Percentiles rank a stretch among this genome's conserved stretches.
Conservation (phyloP, 306 rosid species). For the Ormosia semicastrata region DNA sequence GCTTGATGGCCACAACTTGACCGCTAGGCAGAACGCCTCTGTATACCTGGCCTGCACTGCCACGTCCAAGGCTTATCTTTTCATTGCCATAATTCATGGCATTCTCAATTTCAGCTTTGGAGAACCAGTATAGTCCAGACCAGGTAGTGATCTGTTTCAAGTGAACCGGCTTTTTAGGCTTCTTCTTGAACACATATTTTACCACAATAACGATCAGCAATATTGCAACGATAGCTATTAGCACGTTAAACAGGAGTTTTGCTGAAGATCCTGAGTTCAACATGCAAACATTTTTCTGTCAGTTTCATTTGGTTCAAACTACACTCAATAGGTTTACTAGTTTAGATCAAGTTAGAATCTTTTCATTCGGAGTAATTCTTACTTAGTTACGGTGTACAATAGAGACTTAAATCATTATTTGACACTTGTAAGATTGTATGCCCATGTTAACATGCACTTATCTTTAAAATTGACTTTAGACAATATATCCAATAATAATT, state of each 20-base stretch:
- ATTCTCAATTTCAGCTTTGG: constrained; percentile 66
- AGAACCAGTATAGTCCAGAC: constrained; percentile 76
- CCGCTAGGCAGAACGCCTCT: constrained; percentile 88
- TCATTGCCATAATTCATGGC: constrained; percentile 51
- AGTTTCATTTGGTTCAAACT: not conserved
- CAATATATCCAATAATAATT: too few relatives aligned
- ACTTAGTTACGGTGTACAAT: too few relatives aligned
- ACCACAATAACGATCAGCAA: constrained; percentile 38
- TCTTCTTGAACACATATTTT: constrained; percentile 46
- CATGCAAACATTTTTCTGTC: not conserved
- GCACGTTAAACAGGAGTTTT: constrained; percentile 28
- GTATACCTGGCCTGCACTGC: constrained; percentile 80
- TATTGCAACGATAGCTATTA: constrained; percentile 17
- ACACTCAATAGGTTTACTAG: not conserved
- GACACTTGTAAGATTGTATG: too few relatives aligned
- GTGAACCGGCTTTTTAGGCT: constrained; percentile 18
- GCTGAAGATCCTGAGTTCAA: constrained; percentile 21
- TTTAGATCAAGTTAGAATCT: not conserved
- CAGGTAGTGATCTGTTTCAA: constrained; percentile 40
- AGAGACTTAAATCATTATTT: too few relatives aligned
- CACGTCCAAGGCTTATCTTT: constrained; percentile 62
- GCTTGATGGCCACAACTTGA: constrained; percentile 80
- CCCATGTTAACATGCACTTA: too few relatives aligned
- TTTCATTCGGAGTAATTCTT: too few relatives aligned
- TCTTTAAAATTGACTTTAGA: too few relatives aligned